Evolutionary conservation across 2,329 filamentous ascomycete genomes (phyloP).

Genomic region (Acephala macrosclerotiorum): DNA sequence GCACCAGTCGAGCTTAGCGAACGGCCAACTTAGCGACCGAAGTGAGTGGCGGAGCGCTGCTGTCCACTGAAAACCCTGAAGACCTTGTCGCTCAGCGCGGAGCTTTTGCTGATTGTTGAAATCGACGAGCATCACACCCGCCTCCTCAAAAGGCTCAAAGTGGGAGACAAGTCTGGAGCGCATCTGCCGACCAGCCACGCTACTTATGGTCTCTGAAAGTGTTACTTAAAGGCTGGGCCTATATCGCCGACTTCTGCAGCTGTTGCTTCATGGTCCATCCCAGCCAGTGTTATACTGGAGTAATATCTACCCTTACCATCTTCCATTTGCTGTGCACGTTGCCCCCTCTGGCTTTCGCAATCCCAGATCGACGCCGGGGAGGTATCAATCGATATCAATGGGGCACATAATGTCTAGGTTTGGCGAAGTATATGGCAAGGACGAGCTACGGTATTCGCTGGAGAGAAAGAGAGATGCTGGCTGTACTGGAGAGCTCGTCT

Average conservation of each 20-base stretch:
- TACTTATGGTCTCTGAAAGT: slow-evolving; percentile 13
- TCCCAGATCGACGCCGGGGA: slow-evolving; percentile 26
- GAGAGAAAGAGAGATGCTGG: background rate
- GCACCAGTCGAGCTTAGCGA: background rate
- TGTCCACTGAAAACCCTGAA: slow-evolving; percentile 19
- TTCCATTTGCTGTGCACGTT: slow-evolving; percentile 36
- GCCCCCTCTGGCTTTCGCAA: slow-evolving; percentile 31
- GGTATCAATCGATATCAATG: background rate
- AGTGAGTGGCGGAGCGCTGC: background rate
- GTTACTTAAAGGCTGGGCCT: slow-evolving; percentile 15
- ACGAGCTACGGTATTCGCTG: slow-evolving; percentile 25
- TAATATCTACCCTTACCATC: slow-evolving; percentile 17
- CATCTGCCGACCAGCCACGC: slow-evolving; percentile 12
- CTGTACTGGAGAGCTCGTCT: slow-evolving; percentile 26
- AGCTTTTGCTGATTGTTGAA: background rate
- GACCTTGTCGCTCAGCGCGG: background rate
- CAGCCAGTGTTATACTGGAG: slow-evolving; percentile 11
- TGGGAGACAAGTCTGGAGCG: background rate
- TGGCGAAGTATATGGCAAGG: slow-evolving; percentile 17
- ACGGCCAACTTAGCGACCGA: background rate
- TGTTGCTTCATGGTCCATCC: slow-evolving; percentile 29
- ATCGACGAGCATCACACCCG: background rate
- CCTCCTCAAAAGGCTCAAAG: background rate
- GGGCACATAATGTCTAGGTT: slow-evolving; percentile 10
- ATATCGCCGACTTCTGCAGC: slow-evolving; percentile 16